Conservation (phyloP, 2,329 filamentous ascomycete genomes). For the Cercospora sp. region DNA sequence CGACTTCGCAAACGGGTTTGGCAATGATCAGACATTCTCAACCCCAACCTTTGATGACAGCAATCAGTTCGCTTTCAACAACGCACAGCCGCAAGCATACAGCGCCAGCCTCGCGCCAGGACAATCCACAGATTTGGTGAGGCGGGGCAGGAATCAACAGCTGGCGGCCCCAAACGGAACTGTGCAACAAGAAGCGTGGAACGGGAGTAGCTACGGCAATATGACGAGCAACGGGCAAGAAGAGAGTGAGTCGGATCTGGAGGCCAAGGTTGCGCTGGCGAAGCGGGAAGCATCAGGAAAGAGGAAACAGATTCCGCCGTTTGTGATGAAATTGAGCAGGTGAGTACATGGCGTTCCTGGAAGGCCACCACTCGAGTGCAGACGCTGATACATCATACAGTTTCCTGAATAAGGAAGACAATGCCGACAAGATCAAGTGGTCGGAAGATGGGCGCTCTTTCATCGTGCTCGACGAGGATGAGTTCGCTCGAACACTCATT, state of each 20-base stretch:
- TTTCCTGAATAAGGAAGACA: slow-evolving; percentile 82
- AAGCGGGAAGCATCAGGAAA: slow-evolving; percentile 88
- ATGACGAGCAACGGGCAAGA: slow-evolving; percentile 52
- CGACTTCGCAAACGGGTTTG: slow-evolving; percentile 33
- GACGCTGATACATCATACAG: slow-evolving; percentile 50
- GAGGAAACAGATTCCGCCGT: slow-evolving; percentile 92
- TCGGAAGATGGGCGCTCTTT: slow-evolving; percentile 96
- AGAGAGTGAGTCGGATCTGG: slow-evolving; percentile 75
- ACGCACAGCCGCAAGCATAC: slow-evolving; percentile 30
- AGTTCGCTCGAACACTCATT: slow-evolving; percentile 72
- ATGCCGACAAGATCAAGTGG: slow-evolving; percentile 94
- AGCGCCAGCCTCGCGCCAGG: slow-evolving; percentile 24
- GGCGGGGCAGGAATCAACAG: slow-evolving; percentile 50
- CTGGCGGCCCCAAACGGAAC: slow-evolving; percentile 39
- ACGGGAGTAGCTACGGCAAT: slow-evolving; percentile 33
- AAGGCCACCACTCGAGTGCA: not conserved
- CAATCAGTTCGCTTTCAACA: slow-evolving; percentile 36
- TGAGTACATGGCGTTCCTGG: slow-evolving; percentile 47
- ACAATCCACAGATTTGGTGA: slow-evolving; percentile 48
- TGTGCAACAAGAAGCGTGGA: slow-evolving; percentile 43
- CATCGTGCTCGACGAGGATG: slow-evolving; percentile 93
- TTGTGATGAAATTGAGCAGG: slow-evolving; percentile 98
- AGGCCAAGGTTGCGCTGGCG: slow-evolving; percentile 74
- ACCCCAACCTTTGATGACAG: slow-evolving; percentile 43
- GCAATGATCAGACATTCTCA: slow-evolving; percentile 37